Base-by-base conservation (phyloP, 176 grass and related monocot genomes). In the Rhynchospora pubera region DNA sequence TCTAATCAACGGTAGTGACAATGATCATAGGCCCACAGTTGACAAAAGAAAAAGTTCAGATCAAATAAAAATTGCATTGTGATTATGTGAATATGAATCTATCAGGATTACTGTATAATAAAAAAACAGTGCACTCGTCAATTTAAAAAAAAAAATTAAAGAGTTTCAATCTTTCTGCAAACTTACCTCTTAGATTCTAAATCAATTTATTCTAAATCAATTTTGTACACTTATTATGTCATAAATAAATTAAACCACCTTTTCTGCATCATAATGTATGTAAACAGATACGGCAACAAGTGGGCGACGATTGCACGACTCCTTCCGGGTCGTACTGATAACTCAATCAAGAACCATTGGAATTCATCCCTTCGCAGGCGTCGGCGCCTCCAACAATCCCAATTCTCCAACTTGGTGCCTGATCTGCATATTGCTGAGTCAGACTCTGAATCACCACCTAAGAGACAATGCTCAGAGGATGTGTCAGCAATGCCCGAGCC, bases 301-400 rank as follows among this genome's bases (percentile, higher is more conserved):
- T 97, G 94, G 94, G 94, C 94, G 45, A 94, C 91, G 63, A 97
- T 97, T 87, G 94, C 94, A 7, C 84, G 90, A 9, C 66, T 91
- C 6, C 90, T 97, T 22, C 64, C 77, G 2, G 94, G 94, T 5
- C 94, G 94, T 87, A 94, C 94, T 22, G 94, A 97, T 81, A 97
- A 97, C 87, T 87, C 94, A 55, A 89, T 97, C 88, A 97, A 97
- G 88, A 97, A 97, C 78, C 94, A 94, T 88, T 97, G 94, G 92
- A 97, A 97, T 79, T 97, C 92, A 66, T 90, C 94, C 32, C 94
- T 97, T 10, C 88, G 90, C 0, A 79, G 88, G 2, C 72, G 85
- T 42, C 0, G 88, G 65, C 0, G 83, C 55, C 0, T 68, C 64
- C 5, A 13, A 14, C 39, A 5, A 2, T 30, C 16, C 30, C 51